Evolutionary conservation across 106 monocot species (phyloP).

Genomic region (Dioscorea zingiberensis): DNA sequence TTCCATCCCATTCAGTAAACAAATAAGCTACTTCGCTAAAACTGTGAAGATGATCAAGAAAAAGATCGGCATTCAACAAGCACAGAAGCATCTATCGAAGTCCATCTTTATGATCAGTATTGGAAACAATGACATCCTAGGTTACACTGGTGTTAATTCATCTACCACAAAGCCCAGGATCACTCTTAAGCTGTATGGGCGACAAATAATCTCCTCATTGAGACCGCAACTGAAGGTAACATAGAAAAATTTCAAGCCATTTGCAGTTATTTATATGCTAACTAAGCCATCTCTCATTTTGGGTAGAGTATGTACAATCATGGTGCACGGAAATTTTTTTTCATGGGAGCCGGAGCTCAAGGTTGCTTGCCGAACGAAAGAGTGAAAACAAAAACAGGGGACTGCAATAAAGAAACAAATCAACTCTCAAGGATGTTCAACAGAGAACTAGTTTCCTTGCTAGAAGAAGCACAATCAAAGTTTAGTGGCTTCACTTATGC

Average conservation of each 20-base stretch:
- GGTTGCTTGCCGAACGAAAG: constrained; percentile 63
- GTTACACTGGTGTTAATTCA: no score
- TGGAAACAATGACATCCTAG: constrained; percentile 24
- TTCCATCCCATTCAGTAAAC: constrained; percentile 40
- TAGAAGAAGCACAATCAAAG: constrained; percentile 29
- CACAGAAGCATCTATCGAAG: constrained; percentile 17
- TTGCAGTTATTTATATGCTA: no score
- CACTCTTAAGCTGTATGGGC: constrained; percentile 28
- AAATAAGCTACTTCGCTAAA: constrained; percentile 36
- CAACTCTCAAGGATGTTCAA: constrained; percentile 18
- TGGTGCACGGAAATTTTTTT: constrained; percentile 57
- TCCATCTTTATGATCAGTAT: constrained; percentile 12
- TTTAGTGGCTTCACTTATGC: constrained; percentile 37
- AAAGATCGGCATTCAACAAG: constrained; percentile 17
- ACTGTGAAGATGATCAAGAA: constrained; percentile 22
- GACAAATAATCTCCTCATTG: constrained; percentile 29
- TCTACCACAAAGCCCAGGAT: no score
- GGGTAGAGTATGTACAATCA: constrained; percentile 49
- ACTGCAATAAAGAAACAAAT: constrained; percentile 37
- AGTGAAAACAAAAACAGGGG: constrained; percentile 12
- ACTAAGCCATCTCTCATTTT: neutral
- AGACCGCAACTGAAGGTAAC: constrained; percentile 47
- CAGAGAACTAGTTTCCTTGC: constrained; percentile 15
- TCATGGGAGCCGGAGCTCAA: constrained; percentile 47
- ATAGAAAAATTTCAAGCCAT: neutral